A percentile compares a stretch with the other conserved stretches of the same genome.
phyloP scores from a whole-genome alignment of 306 rosid genomes.

The Glycine tomentella region DNA sequence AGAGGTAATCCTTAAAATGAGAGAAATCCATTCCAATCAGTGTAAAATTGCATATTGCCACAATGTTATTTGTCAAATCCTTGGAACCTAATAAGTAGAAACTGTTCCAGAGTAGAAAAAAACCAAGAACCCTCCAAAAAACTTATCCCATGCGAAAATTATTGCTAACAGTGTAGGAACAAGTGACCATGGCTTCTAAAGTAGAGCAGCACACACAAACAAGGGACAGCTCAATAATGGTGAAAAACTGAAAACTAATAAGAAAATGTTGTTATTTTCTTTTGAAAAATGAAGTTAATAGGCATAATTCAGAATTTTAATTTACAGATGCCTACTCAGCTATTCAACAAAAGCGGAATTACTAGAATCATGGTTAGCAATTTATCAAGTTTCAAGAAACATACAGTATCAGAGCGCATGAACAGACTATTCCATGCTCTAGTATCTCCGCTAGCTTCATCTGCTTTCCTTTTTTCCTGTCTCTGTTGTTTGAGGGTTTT shows the following conservation, averaged over 20 bases:
- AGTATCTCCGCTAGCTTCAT: conserved; percentile 92
- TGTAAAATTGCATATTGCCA: too few relatives aligned
- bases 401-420: conserved; percentile 93
- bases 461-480: conserved; percentile 78
- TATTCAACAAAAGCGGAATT: conserved; percentile 14
- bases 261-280: conserved; percentile 14
- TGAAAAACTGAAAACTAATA: conserved; percentile 32
- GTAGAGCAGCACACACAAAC: conserved; percentile 22
- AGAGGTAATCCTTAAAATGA: too few relatives aligned
- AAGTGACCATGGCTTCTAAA: conserved; percentile 23
- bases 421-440: conserved; percentile 94
- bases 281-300: not conserved
- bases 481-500: conserved; percentile 75
- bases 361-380: conserved; percentile 22
- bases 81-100: not conserved
- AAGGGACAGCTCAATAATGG: not conserved
- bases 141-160: not conserved
- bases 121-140: not conserved
- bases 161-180: not conserved
- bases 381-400: conserved; percentile 45
- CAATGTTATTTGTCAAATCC: too few relatives aligned
- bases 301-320: conserved; percentile 17
- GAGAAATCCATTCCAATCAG: too few relatives aligned
- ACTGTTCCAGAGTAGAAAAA: not conserved
- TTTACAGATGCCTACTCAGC: not conserved